Conservation (phyloP, 139 green algal species). For the Edaphochlamys debaryana region DNA sequence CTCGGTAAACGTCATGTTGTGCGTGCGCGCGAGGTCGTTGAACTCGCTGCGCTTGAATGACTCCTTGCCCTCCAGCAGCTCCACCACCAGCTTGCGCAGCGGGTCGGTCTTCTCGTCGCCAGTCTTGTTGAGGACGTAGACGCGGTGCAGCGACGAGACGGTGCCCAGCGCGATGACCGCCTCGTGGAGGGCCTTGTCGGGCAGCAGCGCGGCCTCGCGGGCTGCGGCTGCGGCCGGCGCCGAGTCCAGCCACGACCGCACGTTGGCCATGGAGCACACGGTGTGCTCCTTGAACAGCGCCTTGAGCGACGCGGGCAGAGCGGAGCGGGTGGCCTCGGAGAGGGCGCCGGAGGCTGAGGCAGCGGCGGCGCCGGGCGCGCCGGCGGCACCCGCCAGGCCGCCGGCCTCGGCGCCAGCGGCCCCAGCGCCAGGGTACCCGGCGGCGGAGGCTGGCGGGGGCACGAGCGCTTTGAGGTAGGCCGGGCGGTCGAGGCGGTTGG, state of each 20-base stretch:
- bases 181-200: conserved; percentile 43
- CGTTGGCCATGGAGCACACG: conserved; percentile 49
- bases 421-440: background rate
- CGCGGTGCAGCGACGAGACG: conserved; percentile 32
- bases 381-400: background rate
- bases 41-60: conserved; percentile 46
- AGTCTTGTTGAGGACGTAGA: conserved; percentile 53
- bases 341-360: conserved; percentile 7
- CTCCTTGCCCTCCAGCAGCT: conserved; percentile 59
- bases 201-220: conserved; percentile 34
- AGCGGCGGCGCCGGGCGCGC: background rate
- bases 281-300: conserved; percentile 50
- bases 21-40: conserved; percentile 39
- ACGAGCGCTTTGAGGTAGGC: conserved; percentile 31
- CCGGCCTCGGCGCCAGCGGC: background rate
- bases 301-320: conserved; percentile 24
- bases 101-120: conserved; percentile 43
- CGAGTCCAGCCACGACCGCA: conserved; percentile 43
- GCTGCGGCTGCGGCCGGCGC: background rate
- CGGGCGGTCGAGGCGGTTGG: conserved; percentile 6
- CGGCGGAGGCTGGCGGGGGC: background rate
- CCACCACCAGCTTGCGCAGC: conserved; percentile 47
- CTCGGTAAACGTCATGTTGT: conserved; percentile 37
- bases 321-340: conserved; percentile 11
- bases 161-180: conserved; percentile 37